Evolutionary conservation across 2,329 filamentous ascomycete species (phyloP), one percentile per base, ranked within the genome.

Genomic region (Aspergillus aculeatinus): DNA sequence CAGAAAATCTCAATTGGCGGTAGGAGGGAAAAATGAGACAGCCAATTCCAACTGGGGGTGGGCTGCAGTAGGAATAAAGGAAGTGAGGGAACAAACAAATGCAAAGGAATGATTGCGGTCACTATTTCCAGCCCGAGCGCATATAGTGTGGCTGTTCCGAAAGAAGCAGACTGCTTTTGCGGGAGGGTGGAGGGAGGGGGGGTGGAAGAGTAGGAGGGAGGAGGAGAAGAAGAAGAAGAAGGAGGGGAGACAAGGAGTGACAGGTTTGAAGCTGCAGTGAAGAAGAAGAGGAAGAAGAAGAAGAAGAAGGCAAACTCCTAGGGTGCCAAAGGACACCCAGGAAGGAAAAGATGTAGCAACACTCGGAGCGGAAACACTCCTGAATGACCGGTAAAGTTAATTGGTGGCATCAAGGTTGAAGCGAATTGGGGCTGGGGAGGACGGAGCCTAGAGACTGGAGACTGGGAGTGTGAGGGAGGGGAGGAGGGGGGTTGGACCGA

Each of bases 361-460:
- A 44, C 11, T 12, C 12, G 39, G 39, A 50, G 57, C 44, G 42
- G 55, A 57, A 50, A 23, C 42, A 56, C 63, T 63, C 63, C 60
- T 63, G 63, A 65, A 60, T 27, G 39, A 27, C 48, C 56, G 48
- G 49, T 52, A 63, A 59, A 64, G 58, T 61, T 66, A 60, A 66
- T 64, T 64, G 61, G 61, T 58, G 59, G 61, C 61, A 55, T 61
- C 56, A 58, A 56, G 59, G 55, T 62, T 60, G 60, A 62, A 62
- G 54, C 55, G 53, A 39, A 58, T 53, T 55, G 60, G 60, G 60
- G 60, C 52, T 47, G 39, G 53, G 53, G 31, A 23, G 25, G 23
- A 23, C 23, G 23, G 23, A 23, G n/a, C n/a, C n/a, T n/a, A n/a
- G 23, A 23, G 23, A 23, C 23, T 23, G 23, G 23, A 23, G 23